Conservation (phyloP, 2,329 filamentous ascomycete species). For the Talaromyces funiculosus region DNA sequence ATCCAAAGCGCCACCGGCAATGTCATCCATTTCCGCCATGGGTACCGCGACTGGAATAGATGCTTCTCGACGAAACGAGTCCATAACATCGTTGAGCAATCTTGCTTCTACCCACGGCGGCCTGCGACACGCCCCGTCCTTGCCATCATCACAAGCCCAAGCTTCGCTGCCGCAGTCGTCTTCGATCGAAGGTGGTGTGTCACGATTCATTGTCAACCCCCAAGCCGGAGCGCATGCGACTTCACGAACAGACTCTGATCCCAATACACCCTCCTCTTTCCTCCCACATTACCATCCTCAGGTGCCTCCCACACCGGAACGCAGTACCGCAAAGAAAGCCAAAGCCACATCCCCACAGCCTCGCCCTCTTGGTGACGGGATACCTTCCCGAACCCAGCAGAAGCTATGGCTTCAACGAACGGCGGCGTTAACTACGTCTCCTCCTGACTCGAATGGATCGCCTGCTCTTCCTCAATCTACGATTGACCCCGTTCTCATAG, state of each 20-base stretch:
- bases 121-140: conserved; percentile 27
- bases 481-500: conserved; percentile 31
- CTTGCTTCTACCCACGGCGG: conserved; percentile 29
- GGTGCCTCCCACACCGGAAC: conserved; percentile 39
- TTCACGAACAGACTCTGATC: conserved; percentile 39
- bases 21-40: conserved; percentile 45
- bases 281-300: conserved; percentile 45
- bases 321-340: conserved; percentile 23
- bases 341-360: conserved; percentile 29
- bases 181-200: conserved; percentile 45
- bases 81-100: conserved; percentile 33
- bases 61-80: conserved; percentile 31
- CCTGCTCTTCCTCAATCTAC: conserved; percentile 29
- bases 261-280: conserved; percentile 43
- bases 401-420: conserved; percentile 45
- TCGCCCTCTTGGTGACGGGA: conserved; percentile 32
- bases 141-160: conserved; percentile 25
- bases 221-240: conserved; percentile 25
- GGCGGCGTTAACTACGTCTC: conserved; percentile 40
- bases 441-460: conserved; percentile 35
- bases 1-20: conserved; percentile 42
- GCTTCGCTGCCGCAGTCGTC: conserved; percentile 37
- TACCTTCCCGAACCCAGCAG: conserved; percentile 44
- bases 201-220: conserved; percentile 38
- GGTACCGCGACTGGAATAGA: conserved; percentile 34